Base-by-base conservation (phyloP, 1,284 basidiomycete genomes). In the Rugiboletus extremiorientalis region DNA sequence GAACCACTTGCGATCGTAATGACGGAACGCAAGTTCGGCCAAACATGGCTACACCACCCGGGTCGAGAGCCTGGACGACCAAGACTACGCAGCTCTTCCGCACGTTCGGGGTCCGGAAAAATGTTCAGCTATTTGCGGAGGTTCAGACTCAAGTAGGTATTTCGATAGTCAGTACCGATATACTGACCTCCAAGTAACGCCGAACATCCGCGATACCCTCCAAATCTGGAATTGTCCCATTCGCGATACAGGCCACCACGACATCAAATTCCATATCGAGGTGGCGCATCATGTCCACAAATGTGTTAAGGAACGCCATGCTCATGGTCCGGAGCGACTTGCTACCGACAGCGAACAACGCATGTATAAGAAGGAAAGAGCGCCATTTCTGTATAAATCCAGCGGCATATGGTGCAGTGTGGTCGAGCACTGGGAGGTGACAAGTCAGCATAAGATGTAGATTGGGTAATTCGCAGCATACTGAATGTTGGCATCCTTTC, bases 301-400 rank as follows among this genome's bases (percentile, higher is more conserved):
- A 53, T 1, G 50, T 49, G 25, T 38, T 51, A 15, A 54, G 41
- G 42, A 66, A 68, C 5, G 36, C 23, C 30, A 48, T 38, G 8
- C 5, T 7, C 22, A 65, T 59, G 7, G 48, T 36, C 36, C 56
- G 50, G 12, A 68, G 46, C 14, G 54, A 48, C 38, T 31, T 51
- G 48, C 58, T 54, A 6, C 48, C 23, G 16, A 71, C 15, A 15
- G 56, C 50, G 44, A 67, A 69, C 14, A 69, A 25, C 2, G 48
- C 67, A 18, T 65, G 66, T 11, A 65, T 57, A 6, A 69, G 43
- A n/a, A 68, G 65, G 34, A 59, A 70, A 15, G 68, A 55, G 6
- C 54, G 51, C 52, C 58, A 65, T 15, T 59, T 56, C 37, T 27
- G 27, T 50, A 68, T 59, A 31, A 71, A 61, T 12, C 42, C 48